Evolutionary conservation across 176 grass and related monocot species (phyloP).

Genomic region (Chloris gayana): DNA sequence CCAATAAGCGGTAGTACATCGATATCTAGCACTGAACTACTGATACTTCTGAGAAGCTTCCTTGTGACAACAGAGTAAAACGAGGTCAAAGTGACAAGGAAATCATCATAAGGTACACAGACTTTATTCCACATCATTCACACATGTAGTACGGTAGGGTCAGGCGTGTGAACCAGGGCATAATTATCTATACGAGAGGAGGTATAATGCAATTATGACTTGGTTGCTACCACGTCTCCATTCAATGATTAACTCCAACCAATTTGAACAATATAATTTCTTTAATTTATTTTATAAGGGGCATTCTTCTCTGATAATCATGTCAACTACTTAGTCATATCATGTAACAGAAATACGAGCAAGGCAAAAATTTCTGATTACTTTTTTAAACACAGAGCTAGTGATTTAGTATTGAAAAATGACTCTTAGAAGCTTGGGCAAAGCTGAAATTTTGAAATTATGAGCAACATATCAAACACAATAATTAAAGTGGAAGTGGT

Average conservation of each 20-base stretch:
- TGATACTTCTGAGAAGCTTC: conserved; percentile 22
- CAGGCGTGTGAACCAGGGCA: conserved; percentile 31
- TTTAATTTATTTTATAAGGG: not conserved
- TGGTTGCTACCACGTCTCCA: not conserved
- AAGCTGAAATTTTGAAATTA: not conserved
- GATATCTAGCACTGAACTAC: conserved; percentile 14
- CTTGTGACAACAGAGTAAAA: conserved; percentile 25
- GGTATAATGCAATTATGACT: conserved; percentile 13
- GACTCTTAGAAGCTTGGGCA: not conserved
- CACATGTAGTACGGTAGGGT: conserved; percentile 26
- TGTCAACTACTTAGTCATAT: conserved; percentile 9
- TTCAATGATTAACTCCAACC: conserved; percentile 29
- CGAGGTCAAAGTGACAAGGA: conserved; percentile 26
- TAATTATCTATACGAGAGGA: not conserved
- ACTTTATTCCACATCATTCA: conserved; percentile 31
- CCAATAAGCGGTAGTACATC: not conserved
- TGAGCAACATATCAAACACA: conserved; percentile 18
- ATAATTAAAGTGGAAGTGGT: conserved; percentile 6
- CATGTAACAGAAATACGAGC: not conserved
- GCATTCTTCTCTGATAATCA: conserved; percentile 1
- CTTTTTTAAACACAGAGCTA: not conserved
- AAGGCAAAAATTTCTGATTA: not conserved
- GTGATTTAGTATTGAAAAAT: conserved; percentile 5
- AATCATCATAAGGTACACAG: conserved; percentile 24
- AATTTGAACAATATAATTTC: not conserved